phyloP scores from a whole-genome alignment of 2,329 filamentous ascomycete genomes.

The Cladophialophora chaetospira region DNA sequence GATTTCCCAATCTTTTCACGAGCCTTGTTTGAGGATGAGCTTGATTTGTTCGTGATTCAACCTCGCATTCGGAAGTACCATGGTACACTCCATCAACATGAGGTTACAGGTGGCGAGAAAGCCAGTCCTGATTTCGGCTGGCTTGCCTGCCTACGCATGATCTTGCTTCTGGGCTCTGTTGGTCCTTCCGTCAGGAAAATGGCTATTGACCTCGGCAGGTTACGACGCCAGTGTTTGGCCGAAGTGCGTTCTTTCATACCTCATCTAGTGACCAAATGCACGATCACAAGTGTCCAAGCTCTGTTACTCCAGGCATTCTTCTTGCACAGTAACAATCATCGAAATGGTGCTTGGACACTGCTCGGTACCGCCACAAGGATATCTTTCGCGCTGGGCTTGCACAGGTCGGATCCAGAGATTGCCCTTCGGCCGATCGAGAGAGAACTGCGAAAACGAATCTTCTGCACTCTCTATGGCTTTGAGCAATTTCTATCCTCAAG shows the following conservation, averaged over 20 bases:
- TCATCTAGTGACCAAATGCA: background rate
- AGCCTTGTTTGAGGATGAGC: conserved; percentile 4
- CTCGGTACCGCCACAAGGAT: background rate
- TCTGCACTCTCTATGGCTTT: conserved; percentile 6
- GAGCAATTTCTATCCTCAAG: background rate
- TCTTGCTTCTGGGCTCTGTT: background rate
- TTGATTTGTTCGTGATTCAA: background rate
- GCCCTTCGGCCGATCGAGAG: background rate
- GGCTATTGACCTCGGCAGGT: background rate
- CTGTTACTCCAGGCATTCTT: background rate
- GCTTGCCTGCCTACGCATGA: background rate
- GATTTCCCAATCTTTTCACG: conserved; percentile 7
- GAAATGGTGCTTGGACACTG: conserved; percentile 3
- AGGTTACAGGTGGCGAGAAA: background rate
- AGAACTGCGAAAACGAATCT: conserved; percentile 8
- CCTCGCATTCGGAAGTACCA: background rate
- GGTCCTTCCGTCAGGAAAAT: background rate
- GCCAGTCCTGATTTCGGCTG: background rate
- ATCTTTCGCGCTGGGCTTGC: background rate
- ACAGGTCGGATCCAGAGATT: background rate
- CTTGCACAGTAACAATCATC: background rate
- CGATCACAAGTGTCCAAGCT: background rate
- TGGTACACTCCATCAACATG: background rate
- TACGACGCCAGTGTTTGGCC: background rate
- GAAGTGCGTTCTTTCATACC: background rate